Base-by-base conservation (phyloP, 495 filamentous ascomycete genomes). In the Hyphodiscus hymeniophilus region DNA sequence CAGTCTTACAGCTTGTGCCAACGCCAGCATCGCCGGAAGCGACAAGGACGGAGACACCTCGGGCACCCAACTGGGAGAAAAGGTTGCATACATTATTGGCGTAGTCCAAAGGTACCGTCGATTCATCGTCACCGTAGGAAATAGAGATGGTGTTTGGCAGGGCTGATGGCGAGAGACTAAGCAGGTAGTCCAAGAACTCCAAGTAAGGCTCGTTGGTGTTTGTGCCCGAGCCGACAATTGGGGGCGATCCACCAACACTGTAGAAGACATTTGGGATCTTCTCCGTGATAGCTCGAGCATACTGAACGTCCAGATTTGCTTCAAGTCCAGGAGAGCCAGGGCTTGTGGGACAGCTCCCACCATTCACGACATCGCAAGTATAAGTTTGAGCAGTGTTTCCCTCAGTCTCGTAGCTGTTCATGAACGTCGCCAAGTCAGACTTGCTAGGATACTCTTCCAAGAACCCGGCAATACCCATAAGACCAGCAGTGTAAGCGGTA, bases 191-290 rank as follows among this genome's bases (percentile, higher is more conserved):
- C 23, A 92, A 73, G 55, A 86, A 86, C 26, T 91, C 84, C 3
- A 95, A 72, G 58, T 89, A 94, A 0, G 88, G 88, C 68, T 94
- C 87, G 56, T 89, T 90, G 23, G 75, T 61, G 53, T 80, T 62
- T 8, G 24, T 35, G 22, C 55, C 55, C 1, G 15, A 20, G 13
- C 55, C 55, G 6, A 58, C 41, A 20, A 39, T 48, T 0, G 55
- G 55, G 1, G 51, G 51, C 3, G 38, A 45, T n/a, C 55, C 55
- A 15, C 51, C 55, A n/a, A 28, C 26, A 33, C 42, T 51, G 38
- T 58, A 58, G 39, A 39, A 58, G 20, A 54, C 51, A 22, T 54
- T 58, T 7, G 55, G 55, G 18, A 58, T 58, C 4, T 11, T 26
- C 21, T 54, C 38, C 20, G 55, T 54, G 33, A 58, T 58, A 11